Evolutionary conservation across 441 rosid genomes (phyloP).

Genomic region (Syzygium malaccense): DNA sequence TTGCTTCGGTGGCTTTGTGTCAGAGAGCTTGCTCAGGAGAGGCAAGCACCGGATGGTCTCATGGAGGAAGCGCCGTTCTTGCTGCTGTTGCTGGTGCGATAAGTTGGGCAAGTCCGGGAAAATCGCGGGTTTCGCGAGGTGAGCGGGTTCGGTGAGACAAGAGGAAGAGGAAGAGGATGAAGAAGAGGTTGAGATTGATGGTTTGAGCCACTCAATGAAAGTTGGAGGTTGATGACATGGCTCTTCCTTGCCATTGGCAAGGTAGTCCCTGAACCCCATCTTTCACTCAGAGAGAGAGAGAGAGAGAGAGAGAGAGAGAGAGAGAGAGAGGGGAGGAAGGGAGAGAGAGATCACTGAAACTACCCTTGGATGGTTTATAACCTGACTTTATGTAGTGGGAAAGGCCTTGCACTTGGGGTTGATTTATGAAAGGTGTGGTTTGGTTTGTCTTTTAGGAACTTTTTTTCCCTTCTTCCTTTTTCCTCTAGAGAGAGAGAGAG

Average conservation of each 20-base stretch:
- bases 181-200: constrained; percentile 30
- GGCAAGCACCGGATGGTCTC: constrained; percentile 61
- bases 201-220: constrained; percentile 94
- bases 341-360: constrained; percentile 8
- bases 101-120: background rate
- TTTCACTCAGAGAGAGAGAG: background rate
- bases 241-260: constrained; percentile 23
- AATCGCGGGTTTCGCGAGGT: background rate
- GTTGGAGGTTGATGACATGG: constrained; percentile 36
- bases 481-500: background rate
- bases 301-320: background rate
- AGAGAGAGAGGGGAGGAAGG: background rate
- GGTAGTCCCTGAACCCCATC: constrained; percentile 54
- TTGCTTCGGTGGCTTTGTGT: constrained; percentile 15
- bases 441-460: constrained; percentile 52
- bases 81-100: background rate
- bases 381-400: constrained; percentile 38
- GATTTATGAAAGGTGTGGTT: constrained; percentile 29
- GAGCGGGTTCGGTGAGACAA: constrained; percentile 24
- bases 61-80: constrained; percentile 1
- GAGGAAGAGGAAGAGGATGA: constrained; percentile 13
- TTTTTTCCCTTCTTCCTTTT: constrained; percentile 8
- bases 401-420: constrained; percentile 39
- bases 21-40: constrained; percentile 59
- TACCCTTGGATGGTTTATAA: constrained; percentile 26